Evolutionary conservation across 257 asterid genomes (phyloP).

Genomic region (Cruciata laevipes): DNA sequence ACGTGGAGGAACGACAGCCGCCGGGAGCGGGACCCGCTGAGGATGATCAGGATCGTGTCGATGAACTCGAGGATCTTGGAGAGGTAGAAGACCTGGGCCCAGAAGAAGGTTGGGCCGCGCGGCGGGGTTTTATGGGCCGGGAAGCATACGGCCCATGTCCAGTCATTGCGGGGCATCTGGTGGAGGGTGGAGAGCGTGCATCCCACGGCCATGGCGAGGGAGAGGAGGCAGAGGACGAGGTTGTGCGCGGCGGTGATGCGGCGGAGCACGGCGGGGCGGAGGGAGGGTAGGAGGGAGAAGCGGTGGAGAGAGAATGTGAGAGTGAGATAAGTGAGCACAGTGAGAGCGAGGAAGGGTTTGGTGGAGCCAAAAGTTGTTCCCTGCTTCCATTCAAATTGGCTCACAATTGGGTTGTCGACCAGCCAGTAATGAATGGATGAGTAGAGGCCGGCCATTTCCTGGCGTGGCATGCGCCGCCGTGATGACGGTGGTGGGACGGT

Average conservation of each 20-base stretch:
- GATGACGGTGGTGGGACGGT: background rate
- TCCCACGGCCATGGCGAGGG: slow-evolving; percentile 67
- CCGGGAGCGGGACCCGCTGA: slow-evolving; percentile 40
- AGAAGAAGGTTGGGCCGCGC: slow-evolving; percentile 69
- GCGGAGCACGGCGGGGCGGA: slow-evolving; percentile 56
- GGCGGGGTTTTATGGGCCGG: slow-evolving; percentile 50
- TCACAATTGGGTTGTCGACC: slow-evolving; percentile 55
- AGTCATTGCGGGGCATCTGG: slow-evolving; percentile 46
- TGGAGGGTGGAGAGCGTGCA: slow-evolving; percentile 60
- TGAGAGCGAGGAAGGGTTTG: slow-evolving; percentile 40
- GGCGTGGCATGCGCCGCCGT: slow-evolving; percentile 61
- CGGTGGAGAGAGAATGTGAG: slow-evolving; percentile 52
- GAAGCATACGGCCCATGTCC: slow-evolving; percentile 74
- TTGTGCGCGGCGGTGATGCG: slow-evolving; percentile 65
- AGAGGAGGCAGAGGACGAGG: slow-evolving; percentile 65
- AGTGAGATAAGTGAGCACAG: slow-evolving; percentile 54
- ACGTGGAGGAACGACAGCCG: slow-evolving; percentile 88
- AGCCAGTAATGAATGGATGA: slow-evolving; percentile 46
- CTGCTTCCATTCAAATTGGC: slow-evolving; percentile 62
- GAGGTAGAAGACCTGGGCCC: slow-evolving; percentile 84
- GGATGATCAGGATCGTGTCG: slow-evolving; percentile 60
- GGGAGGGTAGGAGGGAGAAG: slow-evolving; percentile 28
- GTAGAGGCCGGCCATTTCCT: slow-evolving; percentile 39
- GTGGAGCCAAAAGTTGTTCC: slow-evolving; percentile 55
- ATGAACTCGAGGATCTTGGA: slow-evolving; percentile 77